phyloP scores from a whole-genome alignment of 371 early-diverging fungal genomes.

The Dinochytrium kinnereticum region DNA sequence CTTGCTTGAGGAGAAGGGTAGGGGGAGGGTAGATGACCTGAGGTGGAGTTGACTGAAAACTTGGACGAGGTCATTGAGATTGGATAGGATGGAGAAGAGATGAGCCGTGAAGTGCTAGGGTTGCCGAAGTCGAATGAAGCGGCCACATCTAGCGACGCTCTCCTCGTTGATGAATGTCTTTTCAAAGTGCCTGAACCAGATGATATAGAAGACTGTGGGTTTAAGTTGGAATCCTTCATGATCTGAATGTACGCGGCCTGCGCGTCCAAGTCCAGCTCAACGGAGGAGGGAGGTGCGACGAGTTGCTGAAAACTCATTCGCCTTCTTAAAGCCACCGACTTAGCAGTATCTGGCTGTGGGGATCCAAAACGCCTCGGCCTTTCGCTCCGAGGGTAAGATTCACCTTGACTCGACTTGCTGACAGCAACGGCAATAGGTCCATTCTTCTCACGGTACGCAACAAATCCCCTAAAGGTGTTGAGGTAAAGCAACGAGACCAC shows the following conservation, averaged over 20 bases:
- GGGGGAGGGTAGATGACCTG: too few species aligned
- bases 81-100: too few species aligned
- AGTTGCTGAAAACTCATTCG: neutral
- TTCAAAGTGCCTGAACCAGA: neutral
- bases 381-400: neutral
- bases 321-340: neutral
- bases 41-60: too few species aligned
- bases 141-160: neutral
- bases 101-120: too few species aligned
- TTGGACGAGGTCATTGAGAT: too few species aligned
- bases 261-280: neutral
- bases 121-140: neutral
- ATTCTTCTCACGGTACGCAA: neutral
- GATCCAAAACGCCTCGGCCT: neutral
- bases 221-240: neutral
- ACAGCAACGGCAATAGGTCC: neutral
- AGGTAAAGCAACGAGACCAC: conserved; percentile 3
- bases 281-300: neutral
- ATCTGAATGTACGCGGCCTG: conserved; percentile 1
- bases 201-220: neutral
- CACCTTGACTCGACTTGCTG: neutral
- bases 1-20: too few species aligned
- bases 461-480: conserved; percentile 5
- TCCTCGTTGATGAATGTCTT: neutral
- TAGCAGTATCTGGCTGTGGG: neutral